phyloP scores from a whole-genome alignment of 208 protist genomes.

The Vickermania ingenoplastis region DNA sequence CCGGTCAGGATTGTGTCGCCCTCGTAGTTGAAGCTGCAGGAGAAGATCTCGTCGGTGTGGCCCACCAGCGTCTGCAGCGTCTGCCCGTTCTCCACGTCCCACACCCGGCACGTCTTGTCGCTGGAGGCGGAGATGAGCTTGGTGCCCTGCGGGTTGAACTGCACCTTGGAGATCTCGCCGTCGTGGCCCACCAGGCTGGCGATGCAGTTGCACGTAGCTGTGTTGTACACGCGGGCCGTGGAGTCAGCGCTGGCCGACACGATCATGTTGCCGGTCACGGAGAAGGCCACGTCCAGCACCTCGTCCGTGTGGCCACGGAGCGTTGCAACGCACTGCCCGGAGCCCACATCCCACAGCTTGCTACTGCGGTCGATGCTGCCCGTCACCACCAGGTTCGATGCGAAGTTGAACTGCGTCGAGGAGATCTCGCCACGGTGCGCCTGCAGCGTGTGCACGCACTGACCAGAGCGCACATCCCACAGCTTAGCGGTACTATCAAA shows the following conservation, averaged over 20 bases:
- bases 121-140: slow-evolving; percentile 90
- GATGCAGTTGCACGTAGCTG: slow-evolving; percentile 81
- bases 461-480: slow-evolving; percentile 89
- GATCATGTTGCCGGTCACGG: slow-evolving; percentile 72
- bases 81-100: slow-evolving; percentile 83
- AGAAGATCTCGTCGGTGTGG: slow-evolving; percentile 95
- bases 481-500: slow-evolving; percentile 92
- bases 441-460: slow-evolving; percentile 77
- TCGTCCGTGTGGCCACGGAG: slow-evolving; percentile 89
- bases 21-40: slow-evolving; percentile 93
- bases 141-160: slow-evolving; percentile 94
- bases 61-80: slow-evolving; percentile 87
- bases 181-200: slow-evolving; percentile 87
- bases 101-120: slow-evolving; percentile 92
- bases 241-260: slow-evolving; percentile 92
- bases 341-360: slow-evolving; percentile 92
- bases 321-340: slow-evolving; percentile 81
- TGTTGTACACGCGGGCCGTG: slow-evolving; percentile 90
- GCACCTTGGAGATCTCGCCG: slow-evolving; percentile 91
- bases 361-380: slow-evolving; percentile 93
- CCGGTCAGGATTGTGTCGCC: slow-evolving; percentile 94
- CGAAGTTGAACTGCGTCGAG: slow-evolving; percentile 90
- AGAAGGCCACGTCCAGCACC: slow-evolving; percentile 93
- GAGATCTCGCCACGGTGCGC: slow-evolving; percentile 93
- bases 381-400: slow-evolving; percentile 83